Conservation (phyloP, 495 filamentous ascomycete species). For the Tricharina praecox region DNA sequence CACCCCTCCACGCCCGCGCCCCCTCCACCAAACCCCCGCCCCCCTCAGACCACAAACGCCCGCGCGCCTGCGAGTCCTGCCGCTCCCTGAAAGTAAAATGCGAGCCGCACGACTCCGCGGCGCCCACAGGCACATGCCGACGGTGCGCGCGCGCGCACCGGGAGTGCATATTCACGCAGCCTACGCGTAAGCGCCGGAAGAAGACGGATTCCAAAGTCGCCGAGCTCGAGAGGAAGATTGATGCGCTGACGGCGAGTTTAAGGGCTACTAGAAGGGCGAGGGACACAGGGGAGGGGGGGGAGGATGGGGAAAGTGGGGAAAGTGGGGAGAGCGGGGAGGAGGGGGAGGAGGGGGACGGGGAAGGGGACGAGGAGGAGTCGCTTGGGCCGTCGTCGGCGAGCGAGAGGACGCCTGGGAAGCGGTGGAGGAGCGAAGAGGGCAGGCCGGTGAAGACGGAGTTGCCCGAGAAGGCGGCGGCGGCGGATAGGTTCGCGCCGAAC, state of each 20-base stretch:
- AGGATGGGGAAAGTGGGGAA: background rate
- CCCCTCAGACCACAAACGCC: slow-evolving; percentile 58
- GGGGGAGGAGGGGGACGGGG: slow-evolving; percentile 16
- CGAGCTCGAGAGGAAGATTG: slow-evolving; percentile 88
- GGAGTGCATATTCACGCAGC: slow-evolving; percentile 63
- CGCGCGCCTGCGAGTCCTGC: slow-evolving; percentile 86
- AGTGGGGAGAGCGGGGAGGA: slow-evolving; percentile 29
- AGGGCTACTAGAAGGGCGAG: slow-evolving; percentile 37
- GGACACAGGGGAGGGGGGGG: slow-evolving; percentile 25
- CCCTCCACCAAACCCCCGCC: slow-evolving; percentile 29
- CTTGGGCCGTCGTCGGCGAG: slow-evolving; percentile 3
- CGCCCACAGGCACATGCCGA: slow-evolving; percentile 52
- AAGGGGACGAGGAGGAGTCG: background rate
- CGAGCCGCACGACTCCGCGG: slow-evolving; percentile 47
- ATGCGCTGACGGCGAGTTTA: slow-evolving; percentile 64
- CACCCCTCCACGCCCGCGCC: slow-evolving; percentile 12
- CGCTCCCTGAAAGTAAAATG: slow-evolving; percentile 80
- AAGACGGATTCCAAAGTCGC: slow-evolving; percentile 84
- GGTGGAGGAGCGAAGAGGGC: background rate
- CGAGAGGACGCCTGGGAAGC: slow-evolving; percentile 7
- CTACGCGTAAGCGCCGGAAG: slow-evolving; percentile 75
- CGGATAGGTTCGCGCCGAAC: background rate
- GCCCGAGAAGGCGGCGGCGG: background rate
- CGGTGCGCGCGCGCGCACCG: slow-evolving; percentile 73
- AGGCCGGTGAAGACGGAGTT: background rate